A percentile compares a stretch with the other conserved stretches of the same genome.
Conservation (phyloP, 2,329 filamentous ascomycete genomes). For the Microdochium nivale region DNA sequence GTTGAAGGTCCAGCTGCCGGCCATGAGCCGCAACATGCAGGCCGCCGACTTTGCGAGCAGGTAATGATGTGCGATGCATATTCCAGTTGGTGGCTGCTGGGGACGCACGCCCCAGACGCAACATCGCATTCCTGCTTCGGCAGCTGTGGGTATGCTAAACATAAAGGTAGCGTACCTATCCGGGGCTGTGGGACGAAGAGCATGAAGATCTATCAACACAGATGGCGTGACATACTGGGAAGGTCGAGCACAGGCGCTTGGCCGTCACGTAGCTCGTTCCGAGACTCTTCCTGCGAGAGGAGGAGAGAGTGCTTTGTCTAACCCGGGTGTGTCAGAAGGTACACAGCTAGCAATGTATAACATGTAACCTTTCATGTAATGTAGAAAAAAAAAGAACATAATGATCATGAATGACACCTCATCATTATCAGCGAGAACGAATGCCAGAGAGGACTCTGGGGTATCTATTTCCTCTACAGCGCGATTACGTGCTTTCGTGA, state of each 20-base stretch:
- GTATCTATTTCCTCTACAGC: conserved; percentile 6
- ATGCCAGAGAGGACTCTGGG: background rate
- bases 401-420: background rate
- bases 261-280: too few species aligned
- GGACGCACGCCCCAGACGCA: too few species aligned
- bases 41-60: conserved; percentile 69
- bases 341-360: background rate
- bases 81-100: background rate
- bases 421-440: background rate
- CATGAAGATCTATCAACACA: too few species aligned
- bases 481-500: background rate
- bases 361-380: background rate
- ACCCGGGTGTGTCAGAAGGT: too few species aligned
- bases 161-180: too few species aligned
- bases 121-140: too few species aligned
- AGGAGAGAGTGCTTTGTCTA: background rate
- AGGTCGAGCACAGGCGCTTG: too few species aligned
- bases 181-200: too few species aligned
- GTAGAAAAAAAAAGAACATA: background rate
- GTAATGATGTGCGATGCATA: background rate
- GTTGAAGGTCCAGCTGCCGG: conserved; percentile 73
- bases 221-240: too few species aligned
- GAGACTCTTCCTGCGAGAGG: background rate
- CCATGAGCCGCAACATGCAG: conserved; percentile 93
- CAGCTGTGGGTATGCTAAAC: too few species aligned